A percentile compares a stretch with the other conserved stretches of the same genome.
Evolutionary conservation across 805 yeast genomes (phyloP).

Genomic region (Kodamaea sagamina): DNA sequence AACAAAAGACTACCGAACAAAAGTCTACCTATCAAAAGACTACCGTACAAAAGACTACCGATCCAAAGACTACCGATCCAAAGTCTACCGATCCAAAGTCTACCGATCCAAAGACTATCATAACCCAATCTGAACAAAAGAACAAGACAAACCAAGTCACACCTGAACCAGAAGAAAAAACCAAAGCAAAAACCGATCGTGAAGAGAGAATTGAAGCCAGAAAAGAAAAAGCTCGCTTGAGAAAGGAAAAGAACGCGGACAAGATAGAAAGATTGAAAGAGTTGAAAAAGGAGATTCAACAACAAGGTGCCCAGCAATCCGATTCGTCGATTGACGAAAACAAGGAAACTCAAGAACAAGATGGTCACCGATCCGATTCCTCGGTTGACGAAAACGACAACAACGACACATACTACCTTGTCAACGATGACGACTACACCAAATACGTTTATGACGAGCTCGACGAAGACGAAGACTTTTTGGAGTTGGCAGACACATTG

Average conservation of each 20-base stretch:
- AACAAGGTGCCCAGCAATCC: background rate
- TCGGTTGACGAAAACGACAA: conserved; percentile 6
- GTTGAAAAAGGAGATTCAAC: background rate
- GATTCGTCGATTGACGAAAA: conserved; percentile 3
- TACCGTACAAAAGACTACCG: too few relatives aligned
- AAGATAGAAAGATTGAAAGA: background rate
- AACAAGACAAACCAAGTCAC: too few relatives aligned
- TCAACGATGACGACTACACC: conserved; percentile 15
- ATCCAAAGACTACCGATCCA: too few relatives aligned
- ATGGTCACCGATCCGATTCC: background rate
- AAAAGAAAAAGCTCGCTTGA: background rate
- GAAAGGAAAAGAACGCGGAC: background rate
- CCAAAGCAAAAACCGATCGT: too few relatives aligned
- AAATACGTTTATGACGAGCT: conserved; percentile 18
- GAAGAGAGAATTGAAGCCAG: conserved; percentile 2
- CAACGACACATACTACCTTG: conserved; percentile 8
- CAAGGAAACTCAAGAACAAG: background rate
- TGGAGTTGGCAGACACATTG: conserved; percentile 22
- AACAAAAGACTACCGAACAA: too few relatives aligned
- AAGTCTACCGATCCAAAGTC: too few relatives aligned
- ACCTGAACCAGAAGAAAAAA: too few relatives aligned
- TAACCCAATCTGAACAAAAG: too few relatives aligned
- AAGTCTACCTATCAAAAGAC: too few relatives aligned
- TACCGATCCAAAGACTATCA: too few relatives aligned
- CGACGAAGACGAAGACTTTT: conserved; percentile 18